These are phyloP conservation scores for Rhynchosporium agropyri DNA, from an alignment of 2,329 filamentous ascomycete genomes.

Conservation along the genomic window DNA sequence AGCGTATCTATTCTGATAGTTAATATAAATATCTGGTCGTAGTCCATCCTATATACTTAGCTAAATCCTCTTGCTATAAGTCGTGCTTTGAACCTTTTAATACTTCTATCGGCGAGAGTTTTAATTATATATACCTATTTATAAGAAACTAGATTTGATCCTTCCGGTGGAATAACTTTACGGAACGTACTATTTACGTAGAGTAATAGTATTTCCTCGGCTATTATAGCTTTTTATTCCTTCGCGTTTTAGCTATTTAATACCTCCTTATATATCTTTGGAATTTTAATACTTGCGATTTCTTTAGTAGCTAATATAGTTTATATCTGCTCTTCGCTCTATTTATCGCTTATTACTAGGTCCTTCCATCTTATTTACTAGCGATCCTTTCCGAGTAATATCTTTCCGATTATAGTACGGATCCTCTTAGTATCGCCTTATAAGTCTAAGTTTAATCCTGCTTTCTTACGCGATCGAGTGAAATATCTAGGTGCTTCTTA, in stretches of 20 bases:
- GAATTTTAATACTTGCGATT: too few relatives aligned
- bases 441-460: too few relatives aligned
- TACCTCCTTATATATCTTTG: constrained; percentile 7
- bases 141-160: constrained; percentile 1
- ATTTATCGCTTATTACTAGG: too few relatives aligned
- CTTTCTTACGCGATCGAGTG: rapidly evolving
- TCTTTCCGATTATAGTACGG: too few relatives aligned
- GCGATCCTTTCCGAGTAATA: too few relatives aligned
- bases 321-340: too few relatives aligned
- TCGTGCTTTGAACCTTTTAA: constrained; percentile 4
- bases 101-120: not conserved
- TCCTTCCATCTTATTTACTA: too few relatives aligned
- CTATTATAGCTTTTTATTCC: constrained; percentile 1
- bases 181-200: not conserved
- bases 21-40: not conserved
- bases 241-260: not conserved
- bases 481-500: too few relatives aligned
- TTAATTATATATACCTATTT: constrained; percentile 18
- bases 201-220: constrained; percentile 5
- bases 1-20: constrained; percentile 6
- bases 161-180: not conserved
- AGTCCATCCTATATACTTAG: not conserved
- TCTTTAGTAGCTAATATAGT: too few relatives aligned
- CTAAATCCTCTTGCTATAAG: not conserved
- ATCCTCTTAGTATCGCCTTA: too few relatives aligned